phyloP scores from a whole-genome alignment of 2,329 filamentous ascomycete species.

The Arthrobotrys pseudoclavata region DNA sequence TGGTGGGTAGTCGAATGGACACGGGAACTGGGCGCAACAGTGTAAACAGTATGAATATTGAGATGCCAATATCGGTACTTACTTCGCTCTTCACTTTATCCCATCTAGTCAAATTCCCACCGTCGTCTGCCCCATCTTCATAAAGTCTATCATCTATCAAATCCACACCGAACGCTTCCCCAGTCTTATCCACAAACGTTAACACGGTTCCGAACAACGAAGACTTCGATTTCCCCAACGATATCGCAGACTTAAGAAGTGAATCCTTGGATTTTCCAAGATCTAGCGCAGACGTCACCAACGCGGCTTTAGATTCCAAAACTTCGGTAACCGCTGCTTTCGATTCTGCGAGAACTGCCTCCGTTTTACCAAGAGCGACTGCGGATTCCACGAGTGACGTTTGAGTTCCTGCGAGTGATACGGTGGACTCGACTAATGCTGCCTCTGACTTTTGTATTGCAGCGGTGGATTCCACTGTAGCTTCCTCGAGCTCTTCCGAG shows the following conservation, averaged over 20 bases:
- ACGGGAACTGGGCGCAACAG: constrained; percentile 17
- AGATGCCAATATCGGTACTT: neutral
- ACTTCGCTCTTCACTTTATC: constrained; percentile 50
- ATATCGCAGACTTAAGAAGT: constrained; percentile 31
- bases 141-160: constrained; percentile 28
- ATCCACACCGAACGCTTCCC: constrained; percentile 37
- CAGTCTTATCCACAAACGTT: constrained; percentile 22
- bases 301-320: constrained; percentile 24
- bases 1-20: constrained; percentile 39
- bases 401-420: constrained; percentile 27
- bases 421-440: constrained; percentile 10
- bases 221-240: constrained; percentile 37
- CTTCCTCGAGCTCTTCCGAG: constrained; percentile 12
- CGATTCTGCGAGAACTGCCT: neutral
- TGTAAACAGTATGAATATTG: neutral
- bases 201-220: constrained; percentile 22
- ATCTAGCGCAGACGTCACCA: constrained; percentile 18
- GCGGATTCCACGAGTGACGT: constrained; percentile 28
- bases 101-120: constrained; percentile 27
- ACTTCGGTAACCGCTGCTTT: constrained; percentile 5
- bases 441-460: constrained; percentile 15
- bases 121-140: neutral
- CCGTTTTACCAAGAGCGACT: constrained; percentile 28
- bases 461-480: constrained; percentile 15
- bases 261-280: constrained; percentile 45